A percentile compares a stretch with the other conserved stretches of the same genome.
Conservation (phyloP, 768 basidiomycete genomes). For the Hemileccinum rubropunctum region DNA sequence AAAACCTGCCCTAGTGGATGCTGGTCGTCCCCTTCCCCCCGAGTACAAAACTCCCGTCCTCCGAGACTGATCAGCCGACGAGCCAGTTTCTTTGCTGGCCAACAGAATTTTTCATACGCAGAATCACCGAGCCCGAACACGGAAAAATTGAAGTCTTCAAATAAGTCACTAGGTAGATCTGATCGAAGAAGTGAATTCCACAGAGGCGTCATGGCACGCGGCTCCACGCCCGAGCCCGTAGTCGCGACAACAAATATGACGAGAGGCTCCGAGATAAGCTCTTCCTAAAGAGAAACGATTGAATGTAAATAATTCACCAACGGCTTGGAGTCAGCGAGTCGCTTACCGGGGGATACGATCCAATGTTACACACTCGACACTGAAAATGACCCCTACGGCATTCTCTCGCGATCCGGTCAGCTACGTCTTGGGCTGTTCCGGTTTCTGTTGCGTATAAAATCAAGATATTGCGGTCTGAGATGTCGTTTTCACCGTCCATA, state of each 20-base stretch:
- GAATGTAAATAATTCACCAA: neutral
- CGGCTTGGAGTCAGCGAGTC: neutral
- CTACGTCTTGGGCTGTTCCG: conserved; percentile 41
- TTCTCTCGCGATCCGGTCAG: conserved; percentile 18
- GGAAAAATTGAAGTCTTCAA: conserved; percentile 75
- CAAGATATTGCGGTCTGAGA: conserved; percentile 32
- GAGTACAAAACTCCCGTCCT: conserved; percentile 58
- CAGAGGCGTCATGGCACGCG: conserved; percentile 3
- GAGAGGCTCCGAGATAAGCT: conserved; percentile 62
- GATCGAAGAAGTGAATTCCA: conserved; percentile 62
- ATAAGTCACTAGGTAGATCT: conserved; percentile 71
- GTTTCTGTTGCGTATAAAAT: conserved; percentile 92
- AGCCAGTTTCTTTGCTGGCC: conserved; percentile 82
- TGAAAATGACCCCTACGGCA: conserved; percentile 60
- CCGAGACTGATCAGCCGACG: conserved; percentile 66
- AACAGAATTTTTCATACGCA: conserved; percentile 87
- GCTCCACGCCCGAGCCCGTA: conserved; percentile 45
- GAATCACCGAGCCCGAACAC: conserved; percentile 88
- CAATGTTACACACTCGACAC: conserved; percentile 41
- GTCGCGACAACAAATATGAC: conserved; percentile 82
- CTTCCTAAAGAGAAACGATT: conserved; percentile 52
- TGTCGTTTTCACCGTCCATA: neutral
- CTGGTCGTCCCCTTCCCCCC: conserved; percentile 87
- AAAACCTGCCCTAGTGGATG: conserved; percentile 55
- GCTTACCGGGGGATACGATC: conserved; percentile 32